Evolutionary conservation across 2,329 filamentous ascomycete species (phyloP).

Genomic region (Aureobasidium sp.): DNA sequence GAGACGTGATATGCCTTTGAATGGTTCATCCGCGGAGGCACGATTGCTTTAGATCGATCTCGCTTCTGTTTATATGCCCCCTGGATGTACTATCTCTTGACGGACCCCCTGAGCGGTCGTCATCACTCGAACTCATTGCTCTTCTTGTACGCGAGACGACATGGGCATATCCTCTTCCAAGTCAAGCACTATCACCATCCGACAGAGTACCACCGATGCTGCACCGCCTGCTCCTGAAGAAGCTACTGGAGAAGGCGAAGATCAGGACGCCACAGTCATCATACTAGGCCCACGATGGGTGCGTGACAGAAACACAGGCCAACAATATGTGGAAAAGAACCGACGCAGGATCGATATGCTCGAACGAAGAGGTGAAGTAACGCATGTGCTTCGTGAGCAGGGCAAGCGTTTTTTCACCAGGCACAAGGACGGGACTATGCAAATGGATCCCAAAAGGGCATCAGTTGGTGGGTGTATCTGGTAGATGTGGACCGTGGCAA

Average conservation of each 20-base stretch:
- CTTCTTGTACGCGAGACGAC: neutral
- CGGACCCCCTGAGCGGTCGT: neutral
- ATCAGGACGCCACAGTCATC: neutral
- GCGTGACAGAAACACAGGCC: neutral
- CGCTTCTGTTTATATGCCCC: neutral
- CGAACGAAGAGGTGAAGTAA: constrained; percentile 1
- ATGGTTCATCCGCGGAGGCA: neutral
- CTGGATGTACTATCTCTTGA: neutral
- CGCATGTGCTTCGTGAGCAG: constrained; percentile 1
- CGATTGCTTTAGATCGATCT: neutral
- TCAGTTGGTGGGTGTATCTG: neutral
- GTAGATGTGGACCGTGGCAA: no score
- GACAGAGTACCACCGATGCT: neutral
- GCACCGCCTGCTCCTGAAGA: neutral
- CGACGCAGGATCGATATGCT: neutral
- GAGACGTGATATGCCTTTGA: neutral
- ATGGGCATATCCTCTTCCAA: constrained; percentile 4
- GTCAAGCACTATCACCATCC: neutral
- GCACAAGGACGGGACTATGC: constrained; percentile 7
- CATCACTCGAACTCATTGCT: neutral
- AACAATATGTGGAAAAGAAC: constrained; percentile 3
- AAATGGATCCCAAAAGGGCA: constrained; percentile 1
- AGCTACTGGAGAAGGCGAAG: neutral
- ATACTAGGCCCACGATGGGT: constrained; percentile 4
- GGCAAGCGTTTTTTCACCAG: constrained; percentile 4